Base-by-base conservation (phyloP, 2,329 filamentous ascomycete species). In the Microdochium paspali region DNA sequence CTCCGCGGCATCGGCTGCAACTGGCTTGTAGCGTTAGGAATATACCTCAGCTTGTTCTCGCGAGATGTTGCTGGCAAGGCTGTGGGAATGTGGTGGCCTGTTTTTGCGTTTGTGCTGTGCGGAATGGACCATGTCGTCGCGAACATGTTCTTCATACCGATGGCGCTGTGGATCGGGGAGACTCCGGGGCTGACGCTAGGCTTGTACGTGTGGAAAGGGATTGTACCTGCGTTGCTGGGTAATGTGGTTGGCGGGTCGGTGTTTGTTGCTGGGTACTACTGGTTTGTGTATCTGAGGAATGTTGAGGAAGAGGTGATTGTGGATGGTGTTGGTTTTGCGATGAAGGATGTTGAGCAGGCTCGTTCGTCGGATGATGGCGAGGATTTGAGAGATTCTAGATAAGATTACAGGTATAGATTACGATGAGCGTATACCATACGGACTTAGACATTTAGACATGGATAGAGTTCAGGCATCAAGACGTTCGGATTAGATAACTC, bases 181-280 rank as follows among this genome's bases (percentile, higher is more conserved):
- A 40, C 12, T 3, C 66, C 71, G 0, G 61, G 61, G 0, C 62
- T 79, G 21, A 68, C 61, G 0, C 66, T 75, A 0, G 64, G 68
- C 0, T 61, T 77, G 35, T 80, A 79, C 48, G 74, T 80, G 51
- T 80, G 74, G 73, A 78, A 80, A 55, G 72, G 69, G 1, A 69
- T 79, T 51, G 72, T 80, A 28, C 77, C 76, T 0, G 66, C 72
- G 0, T 51, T 71, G 2, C 52, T 79, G 2, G 76, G 76, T 0
- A 80, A 80, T 50, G 70, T 76, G 15, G 54, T 80, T 2, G 76
- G 76, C 0, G 77, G 76, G 2, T 66, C 62, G 0, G 39, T 77
- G 2, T 79, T 80, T 52, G 70, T 70, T n/a, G 74, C 69, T 4
- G 66, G 61, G 0, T 70, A 70, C 15, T 47, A 30, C 21, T 42